A percentile compares a stretch with the other conserved stretches of the same genome.
phyloP scores from a whole-genome alignment of 768 basidiomycete species.

The Pholiota molesta region DNA sequence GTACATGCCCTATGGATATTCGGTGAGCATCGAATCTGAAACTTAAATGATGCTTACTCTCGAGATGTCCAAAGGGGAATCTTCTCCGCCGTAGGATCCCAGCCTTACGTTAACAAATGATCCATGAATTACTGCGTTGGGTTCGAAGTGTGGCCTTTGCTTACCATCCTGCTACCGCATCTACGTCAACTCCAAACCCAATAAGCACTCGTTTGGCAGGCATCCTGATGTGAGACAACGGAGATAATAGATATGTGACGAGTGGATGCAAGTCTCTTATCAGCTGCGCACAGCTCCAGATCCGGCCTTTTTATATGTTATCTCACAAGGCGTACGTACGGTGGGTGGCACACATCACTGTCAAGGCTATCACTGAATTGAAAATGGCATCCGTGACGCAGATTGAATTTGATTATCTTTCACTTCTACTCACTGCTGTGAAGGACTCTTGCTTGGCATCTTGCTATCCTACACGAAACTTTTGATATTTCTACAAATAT shows the following conservation, averaged over 20 bases:
- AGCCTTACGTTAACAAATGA: slow-evolving; percentile 43
- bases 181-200: slow-evolving; percentile 73
- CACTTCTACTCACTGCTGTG: too few species aligned
- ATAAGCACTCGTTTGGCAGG: slow-evolving; percentile 56
- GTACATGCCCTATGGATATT: slow-evolving; percentile 54
- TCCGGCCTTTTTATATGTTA: background rate
- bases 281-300: background rate
- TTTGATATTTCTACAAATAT: too few species aligned
- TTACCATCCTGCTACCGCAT: slow-evolving; percentile 77
- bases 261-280: background rate
- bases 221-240: slow-evolving; percentile 35
- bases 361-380: background rate
- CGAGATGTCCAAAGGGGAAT: slow-evolving; percentile 71
- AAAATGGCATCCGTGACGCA: too few species aligned
- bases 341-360: background rate
- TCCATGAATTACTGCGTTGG: background rate
- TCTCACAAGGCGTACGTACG: background rate
- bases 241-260: background rate
- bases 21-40: background rate
- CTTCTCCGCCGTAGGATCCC: slow-evolving; percentile 77
- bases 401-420: too few species aligned
- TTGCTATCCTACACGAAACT: too few species aligned
- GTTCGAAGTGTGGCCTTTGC: background rate
- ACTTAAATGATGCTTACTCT: slow-evolving; percentile 37
- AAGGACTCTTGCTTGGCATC: too few species aligned